phyloP scores from a whole-genome alignment of 257 asterid genomes.

The Leonotis leonurus region DNA sequence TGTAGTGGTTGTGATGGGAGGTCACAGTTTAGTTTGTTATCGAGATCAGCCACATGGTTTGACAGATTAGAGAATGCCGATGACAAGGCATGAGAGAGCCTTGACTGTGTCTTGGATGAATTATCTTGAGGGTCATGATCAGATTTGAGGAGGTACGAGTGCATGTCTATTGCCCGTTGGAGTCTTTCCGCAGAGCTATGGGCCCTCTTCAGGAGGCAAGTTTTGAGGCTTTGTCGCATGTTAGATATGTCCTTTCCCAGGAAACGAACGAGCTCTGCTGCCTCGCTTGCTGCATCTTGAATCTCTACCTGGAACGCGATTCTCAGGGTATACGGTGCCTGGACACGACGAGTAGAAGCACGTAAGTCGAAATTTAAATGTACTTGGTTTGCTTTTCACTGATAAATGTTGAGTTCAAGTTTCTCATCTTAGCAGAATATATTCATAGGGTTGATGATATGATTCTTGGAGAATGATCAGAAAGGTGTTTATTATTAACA shows the following conservation, averaged over 20 bases:
- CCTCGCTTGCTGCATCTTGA: slow-evolving; percentile 44
- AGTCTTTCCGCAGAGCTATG: slow-evolving; percentile 44
- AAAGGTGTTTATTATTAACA: too few species aligned
- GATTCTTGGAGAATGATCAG: slow-evolving; percentile 16
- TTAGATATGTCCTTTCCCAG: slow-evolving; percentile 41
- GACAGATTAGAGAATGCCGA: slow-evolving; percentile 25
- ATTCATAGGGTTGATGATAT: slow-evolving; percentile 17
- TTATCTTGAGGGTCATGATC: slow-evolving; percentile 21
- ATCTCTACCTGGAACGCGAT: slow-evolving; percentile 52
- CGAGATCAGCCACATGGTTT: slow-evolving; percentile 17
- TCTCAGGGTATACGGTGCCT: slow-evolving; percentile 60
- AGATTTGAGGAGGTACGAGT: slow-evolving; percentile 51
- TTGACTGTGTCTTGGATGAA: slow-evolving; percentile 21
- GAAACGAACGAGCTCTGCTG: slow-evolving; percentile 47
- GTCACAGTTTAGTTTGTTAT: slow-evolving; percentile 13
- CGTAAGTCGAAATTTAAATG: not conserved
- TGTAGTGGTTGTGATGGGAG: slow-evolving; percentile 20
- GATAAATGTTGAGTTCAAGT: not conserved
- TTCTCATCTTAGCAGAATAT: slow-evolving; percentile 18
- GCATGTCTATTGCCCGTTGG: slow-evolving; percentile 47
- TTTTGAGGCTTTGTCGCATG: slow-evolving; percentile 40
- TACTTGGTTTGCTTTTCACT: not conserved
- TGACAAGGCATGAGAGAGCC: slow-evolving; percentile 27
- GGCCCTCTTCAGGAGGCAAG: slow-evolving; percentile 36
- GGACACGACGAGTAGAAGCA: not conserved